Conservation (phyloP, 148 eudicot genomes). For the Vaccinium corymbosum region DNA sequence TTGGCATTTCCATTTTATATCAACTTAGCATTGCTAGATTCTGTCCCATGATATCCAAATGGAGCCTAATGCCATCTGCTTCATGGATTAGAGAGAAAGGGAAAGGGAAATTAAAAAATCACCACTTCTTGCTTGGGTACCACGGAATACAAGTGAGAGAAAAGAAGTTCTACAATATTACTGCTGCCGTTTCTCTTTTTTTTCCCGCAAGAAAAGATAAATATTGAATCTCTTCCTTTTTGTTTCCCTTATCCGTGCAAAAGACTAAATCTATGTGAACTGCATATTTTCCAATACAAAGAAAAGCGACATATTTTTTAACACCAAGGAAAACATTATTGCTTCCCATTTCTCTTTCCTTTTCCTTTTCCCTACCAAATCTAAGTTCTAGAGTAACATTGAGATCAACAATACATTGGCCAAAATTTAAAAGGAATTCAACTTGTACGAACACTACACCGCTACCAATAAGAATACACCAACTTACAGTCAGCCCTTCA, state of each 20-base stretch:
- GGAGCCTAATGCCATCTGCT: neutral
- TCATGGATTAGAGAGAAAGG: neutral
- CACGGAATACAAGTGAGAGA: neutral
- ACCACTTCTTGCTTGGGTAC: neutral
- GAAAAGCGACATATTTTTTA: neutral
- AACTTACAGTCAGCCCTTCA: conserved; percentile 87
- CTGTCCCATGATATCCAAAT: neutral
- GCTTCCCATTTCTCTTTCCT: neutral
- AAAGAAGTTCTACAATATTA: neutral
- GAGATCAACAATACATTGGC: neutral
- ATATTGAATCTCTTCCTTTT: neutral
- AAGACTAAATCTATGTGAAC: neutral
- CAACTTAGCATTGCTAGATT: neutral
- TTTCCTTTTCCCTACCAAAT: neutral
- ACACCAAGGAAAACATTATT: neutral
- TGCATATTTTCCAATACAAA: neutral
- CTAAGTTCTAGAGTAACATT: neutral
- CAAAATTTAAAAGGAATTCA: neutral
- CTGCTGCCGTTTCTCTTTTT: neutral
- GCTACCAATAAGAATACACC: neutral
- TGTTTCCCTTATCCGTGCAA: neutral
- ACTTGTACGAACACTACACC: neutral
- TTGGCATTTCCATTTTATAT: neutral
- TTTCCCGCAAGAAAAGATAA: neutral
- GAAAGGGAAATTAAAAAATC: neutral